Base-by-base conservation (phyloP, 176 grass and related monocot species). In the Juncus inflexus region DNA sequence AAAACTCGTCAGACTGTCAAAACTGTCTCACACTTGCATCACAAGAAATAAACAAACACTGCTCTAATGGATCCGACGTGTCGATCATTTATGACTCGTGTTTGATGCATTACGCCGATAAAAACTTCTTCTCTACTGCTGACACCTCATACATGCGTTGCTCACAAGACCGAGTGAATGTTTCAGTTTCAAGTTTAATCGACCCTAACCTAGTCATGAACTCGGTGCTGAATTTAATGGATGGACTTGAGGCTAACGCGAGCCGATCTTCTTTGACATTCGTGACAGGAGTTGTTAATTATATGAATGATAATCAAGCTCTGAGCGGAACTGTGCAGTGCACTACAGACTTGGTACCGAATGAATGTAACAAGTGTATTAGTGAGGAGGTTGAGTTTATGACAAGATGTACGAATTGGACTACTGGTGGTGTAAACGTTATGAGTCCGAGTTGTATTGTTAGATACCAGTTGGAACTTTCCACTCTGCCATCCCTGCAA, bases 341-440 rank as follows among this genome's bases (percentile, higher is more conserved):
- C 73, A 67, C 55, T 0, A 10, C 41, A 12, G 64, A 81, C 15
- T 58, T 86, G 52, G 35, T 7, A 0, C 0, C 14, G 0, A 12
- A 67, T 52, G 83, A 81, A 74, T 86, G 83, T 62, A 4, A 3
- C 12, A 56, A 50, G 28, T 81, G 73, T 52, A 12, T 86, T 19
- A 16, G 13, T 65, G 12, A 65, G 6, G 37, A 39, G 3, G 41
- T 39, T n/a, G 36, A 62, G 3, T 62, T 13, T 40, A 39, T 35
- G 8, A 6, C 8, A 3, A 9, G 11, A 60, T 1, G 2, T 3
- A n/a, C n/a, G n/a, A n/a, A n/a, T n/a, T n/a, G n/a, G n/a, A n/a
- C n/a, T n/a, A n/a, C n/a, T n/a, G 9, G 1, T 36, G 63, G 37
- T 50, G 14, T 1, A 3, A 36, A 2, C 35, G 2, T 66, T 51